Percentiles rank a stretch among this genome's conserved stretches.
These are phyloP conservation scores for Yarrowia divulgata DNA, from an alignment of 805 yeast species.

Conservation along the genomic window DNA sequence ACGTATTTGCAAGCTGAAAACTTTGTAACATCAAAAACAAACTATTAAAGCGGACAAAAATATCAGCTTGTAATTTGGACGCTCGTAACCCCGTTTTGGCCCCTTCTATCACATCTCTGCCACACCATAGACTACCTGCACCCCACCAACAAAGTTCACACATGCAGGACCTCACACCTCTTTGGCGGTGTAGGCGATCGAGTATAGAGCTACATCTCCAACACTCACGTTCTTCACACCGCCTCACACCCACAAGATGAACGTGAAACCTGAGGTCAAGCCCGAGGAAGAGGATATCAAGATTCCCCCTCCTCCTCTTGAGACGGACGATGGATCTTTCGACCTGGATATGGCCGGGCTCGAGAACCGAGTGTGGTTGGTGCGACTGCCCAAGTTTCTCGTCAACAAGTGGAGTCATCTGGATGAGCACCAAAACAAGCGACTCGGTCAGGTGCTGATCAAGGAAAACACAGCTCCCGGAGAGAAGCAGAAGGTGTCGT, in stretches of 20 bases:
- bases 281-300: conserved; percentile 21
- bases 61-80: no score
- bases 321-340: conserved; percentile 14
- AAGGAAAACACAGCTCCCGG: conserved; percentile 52
- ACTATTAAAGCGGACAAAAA: no score
- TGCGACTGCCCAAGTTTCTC: conserved; percentile 85
- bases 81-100: background rate
- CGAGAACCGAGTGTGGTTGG: conserved; percentile 86
- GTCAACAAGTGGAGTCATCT: conserved; percentile 80
- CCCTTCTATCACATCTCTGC: no score
- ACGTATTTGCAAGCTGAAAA: no score
- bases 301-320: conserved; percentile 44
- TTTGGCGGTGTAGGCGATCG: background rate
- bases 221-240: background rate
- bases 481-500: conserved; percentile 51
- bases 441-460: conserved; percentile 78
- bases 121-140: no score
- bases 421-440: conserved; percentile 69
- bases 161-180: background rate
- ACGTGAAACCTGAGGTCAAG: conserved; percentile 20
- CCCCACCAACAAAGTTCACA: background rate
- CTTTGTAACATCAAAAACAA: no score
- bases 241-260: background rate
- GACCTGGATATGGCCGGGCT: conserved; percentile 74
- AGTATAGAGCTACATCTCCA: background rate